phyloP scores from a whole-genome alignment of 257 asterid genomes.

The Solanum lycopersicoides region DNA sequence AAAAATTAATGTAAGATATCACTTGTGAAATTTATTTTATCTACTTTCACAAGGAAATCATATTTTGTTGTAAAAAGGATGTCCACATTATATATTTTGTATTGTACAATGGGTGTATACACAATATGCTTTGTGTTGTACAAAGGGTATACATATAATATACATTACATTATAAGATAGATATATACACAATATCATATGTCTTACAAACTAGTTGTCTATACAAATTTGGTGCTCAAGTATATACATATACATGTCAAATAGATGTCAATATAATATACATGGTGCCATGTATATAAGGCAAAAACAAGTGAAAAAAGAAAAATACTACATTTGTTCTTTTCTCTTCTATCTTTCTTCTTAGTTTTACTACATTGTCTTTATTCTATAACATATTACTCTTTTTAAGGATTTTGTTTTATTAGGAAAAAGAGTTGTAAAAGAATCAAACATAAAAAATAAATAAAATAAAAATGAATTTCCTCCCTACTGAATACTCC shows the following conservation, averaged over 20 bases:
- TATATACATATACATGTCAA: no score
- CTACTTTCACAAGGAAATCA: not conserved
- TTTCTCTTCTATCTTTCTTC: not conserved
- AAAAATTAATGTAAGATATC: not conserved
- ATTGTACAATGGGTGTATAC: not conserved
- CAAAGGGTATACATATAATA: not conserved
- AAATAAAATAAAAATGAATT: not conserved
- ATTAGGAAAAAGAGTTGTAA: not conserved
- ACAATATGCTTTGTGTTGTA: not conserved
- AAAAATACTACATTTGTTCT: not conserved
- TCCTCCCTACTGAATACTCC: not conserved
- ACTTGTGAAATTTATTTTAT: no score
- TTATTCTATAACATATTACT: not conserved
- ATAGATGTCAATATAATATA: no score
- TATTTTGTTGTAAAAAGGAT: no score
- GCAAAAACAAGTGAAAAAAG: not conserved
- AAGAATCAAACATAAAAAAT: not conserved
- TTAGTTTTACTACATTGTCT: not conserved
- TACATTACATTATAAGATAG: not conserved
- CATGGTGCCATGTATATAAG: not conserved
- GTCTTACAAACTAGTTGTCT: not conserved
- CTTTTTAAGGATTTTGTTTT: not conserved
- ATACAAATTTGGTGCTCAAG: not conserved
- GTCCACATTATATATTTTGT: not conserved
- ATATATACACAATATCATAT: not conserved